Evolutionary conservation across 106 monocot genomes (phyloP), one percentile per base, ranked within the genome.

Genomic region (Narthecium ossifragum): DNA sequence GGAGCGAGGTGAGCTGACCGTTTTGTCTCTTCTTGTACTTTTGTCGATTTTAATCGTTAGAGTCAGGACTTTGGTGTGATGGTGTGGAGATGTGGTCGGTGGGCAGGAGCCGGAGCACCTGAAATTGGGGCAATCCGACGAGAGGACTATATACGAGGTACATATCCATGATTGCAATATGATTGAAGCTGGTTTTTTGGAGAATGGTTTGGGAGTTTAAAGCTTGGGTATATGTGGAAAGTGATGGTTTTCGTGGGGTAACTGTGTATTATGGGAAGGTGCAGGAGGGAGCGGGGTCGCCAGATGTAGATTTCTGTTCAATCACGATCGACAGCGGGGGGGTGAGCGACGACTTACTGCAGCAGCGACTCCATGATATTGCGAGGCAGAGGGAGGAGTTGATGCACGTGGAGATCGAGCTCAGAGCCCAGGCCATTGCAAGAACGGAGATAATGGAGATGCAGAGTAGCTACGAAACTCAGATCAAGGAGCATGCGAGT

Each of bases 111-210:
- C 34, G 32, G 85, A 76, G 62, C 68, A 55, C 51, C 51, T 30
- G 4, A 80, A 59, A 47, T 14, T 67, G 52, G 85, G 61, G 17
- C 73, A 80, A 18, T 73, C 85, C 12, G 85, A 73, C 5, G 85
- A 85, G 66, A 73, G 80, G 54, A 77, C 85, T 21, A 73, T 85
- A 41, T 73, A 73, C 29, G 85, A 85, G 80, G 83, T 83, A 77
- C 32, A 6, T 18, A 40, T 15, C 12, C 8, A 32, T 32, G n/a
- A n/a, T n/a, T n/a, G n/a, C n/a, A n/a, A n/a, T n/a, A n/a, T n/a
- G n/a, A n/a, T n/a, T n/a, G n/a, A n/a, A n/a, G n/a, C n/a, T 49
- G 62, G 8, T 60, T 5, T 11, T 43, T 13, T 43, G 11, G 18
- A 17, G 43, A 43, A 18, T 10, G 4, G 43, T 0, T 43, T 43